Evolutionary conservation across 345 rosid species (phyloP), one percentile per base, ranked within the genome.

Genomic region (Syzygium oleosum): DNA sequence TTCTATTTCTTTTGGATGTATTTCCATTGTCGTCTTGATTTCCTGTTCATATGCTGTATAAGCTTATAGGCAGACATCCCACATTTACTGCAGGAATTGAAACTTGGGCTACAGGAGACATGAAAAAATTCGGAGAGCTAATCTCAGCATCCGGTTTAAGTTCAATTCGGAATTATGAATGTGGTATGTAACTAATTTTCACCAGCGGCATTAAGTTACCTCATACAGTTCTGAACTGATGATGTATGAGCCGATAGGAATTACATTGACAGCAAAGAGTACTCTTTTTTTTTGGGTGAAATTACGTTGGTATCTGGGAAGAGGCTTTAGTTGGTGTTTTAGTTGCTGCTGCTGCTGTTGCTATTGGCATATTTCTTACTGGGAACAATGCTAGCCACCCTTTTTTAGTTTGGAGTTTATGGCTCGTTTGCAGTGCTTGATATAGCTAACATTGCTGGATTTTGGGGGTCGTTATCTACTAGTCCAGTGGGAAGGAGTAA

Each of bases 91-190:
- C 95, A 97, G 99, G 99, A 89, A 87, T 92, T 85, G 95, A 95
- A 88, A 96, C 97, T 84, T 96, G 99, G 99, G 92, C 94, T 86
- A 92, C 95, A 19, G 98, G 97, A 22, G 89, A 94, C 83, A 83
- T 95, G 90, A 89, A 93, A 90, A 93, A 93, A 38, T 95, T 96
- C 78, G 99, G 98, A 84, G 91, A 91, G 89, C 94, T 97, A 78
- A 92, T 97, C 79, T 95, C 99, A 88, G 96, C 95, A 21, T 96
- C 99, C 19, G 99, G 99, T 86, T 91, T 94, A 90, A 97, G 99
- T 93, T 97, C 98, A 51, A 97, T 95, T 83, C 88, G 91, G 87
- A 97, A 96, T 91, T 95, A 97, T 87, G 99, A 97, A 95, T 97
- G 98, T 29, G 99, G 98, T 96, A 94, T 52, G 85, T 58, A 61